Base-by-base conservation (phyloP, 768 basidiomycete species). In the Pilatotrama ljubarskyi region DNA sequence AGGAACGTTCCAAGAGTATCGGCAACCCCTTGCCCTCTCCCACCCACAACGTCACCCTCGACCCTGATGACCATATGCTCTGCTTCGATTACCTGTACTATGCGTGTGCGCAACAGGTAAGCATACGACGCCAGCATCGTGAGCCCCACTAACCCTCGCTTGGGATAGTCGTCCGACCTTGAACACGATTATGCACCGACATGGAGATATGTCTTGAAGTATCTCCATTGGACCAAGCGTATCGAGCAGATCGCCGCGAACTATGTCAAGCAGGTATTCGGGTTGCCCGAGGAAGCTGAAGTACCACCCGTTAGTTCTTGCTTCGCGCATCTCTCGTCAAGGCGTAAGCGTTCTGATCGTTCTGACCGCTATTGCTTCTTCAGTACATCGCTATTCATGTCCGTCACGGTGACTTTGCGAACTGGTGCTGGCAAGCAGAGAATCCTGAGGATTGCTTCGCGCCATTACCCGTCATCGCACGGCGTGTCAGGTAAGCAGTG, bases 21-120 rank as follows among this genome's bases (percentile, higher is more conserved):
- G 63, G 62, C 49, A 61, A 64, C 37, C 55, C 69, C 5, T 61
- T 65, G 9, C 68, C 73, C 20, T 74, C 74, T 1, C 63, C 64
- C 1, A 64, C 67, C 26, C 66, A 70, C 57, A 56, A 69, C 22
- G 62, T 61, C 6, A 38, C 46, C 2, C 66, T 73, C 22, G 62
- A 66, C 20, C 77, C 77, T 17, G 75, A 77, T 55, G 74, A 76
- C 50, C 77, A 76, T 20, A 58, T 78, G 51, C 59, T 73, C n/a
- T 78, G 77, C 64, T 76, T 73, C 56, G 77, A 78, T 52, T 77
- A 75, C 47, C 63, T 77, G 26, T 78, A 77, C 61, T 78, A 74
- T 58, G 68, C 71, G n/a, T 71, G 74, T 52, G 75, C 72, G 9
- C 54, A 61, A 20, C 64, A 66, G 51, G 71, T 74, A 43, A 38